These are phyloP conservation scores for Biscogniauxia sp. DNA, from an alignment of 2,329 filamentous ascomycete species.

Conservation along the genomic window DNA sequence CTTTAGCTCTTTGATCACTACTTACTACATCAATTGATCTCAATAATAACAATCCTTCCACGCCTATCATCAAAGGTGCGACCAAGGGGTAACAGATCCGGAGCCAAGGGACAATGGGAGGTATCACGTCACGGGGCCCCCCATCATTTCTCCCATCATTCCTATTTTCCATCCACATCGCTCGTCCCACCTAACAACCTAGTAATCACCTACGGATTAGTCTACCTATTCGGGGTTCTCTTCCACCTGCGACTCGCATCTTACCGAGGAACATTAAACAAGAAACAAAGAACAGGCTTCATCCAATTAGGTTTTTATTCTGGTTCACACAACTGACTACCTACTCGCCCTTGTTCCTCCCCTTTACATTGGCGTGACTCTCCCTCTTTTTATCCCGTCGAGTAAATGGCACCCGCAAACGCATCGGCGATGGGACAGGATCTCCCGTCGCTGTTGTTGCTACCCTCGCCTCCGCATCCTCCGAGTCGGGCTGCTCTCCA, in stretches of 20 bases:
- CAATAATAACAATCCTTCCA: too few relatives aligned
- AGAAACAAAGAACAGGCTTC: not conserved
- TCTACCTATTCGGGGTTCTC: too few relatives aligned
- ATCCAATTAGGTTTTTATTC: not conserved
- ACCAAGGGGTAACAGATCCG: not conserved
- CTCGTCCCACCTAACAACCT: not conserved
- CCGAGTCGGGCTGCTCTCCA: conserved; percentile 49
- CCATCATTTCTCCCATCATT: conserved; percentile 1
- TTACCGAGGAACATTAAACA: too few relatives aligned
- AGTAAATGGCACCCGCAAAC: conserved; percentile 1
- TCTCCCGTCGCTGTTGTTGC: conserved; percentile 56
- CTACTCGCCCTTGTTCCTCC: not conserved
- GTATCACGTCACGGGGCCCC: not conserved
- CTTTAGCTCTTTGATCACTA: not conserved
- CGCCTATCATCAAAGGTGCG: not conserved
- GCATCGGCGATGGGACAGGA: conserved; percentile 14
- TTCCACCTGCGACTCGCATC: too few relatives aligned
- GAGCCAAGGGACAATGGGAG: not conserved
- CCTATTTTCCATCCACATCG: not conserved
- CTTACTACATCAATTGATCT: not conserved
- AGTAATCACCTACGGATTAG: too few relatives aligned
- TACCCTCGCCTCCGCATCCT: conserved; percentile 61
- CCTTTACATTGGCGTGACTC: not conserved
- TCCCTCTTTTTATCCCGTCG: too few relatives aligned
- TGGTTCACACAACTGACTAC: not conserved